Evolutionary conservation across 106 monocot species (phyloP), one percentile per base, ranked within the genome.

Genomic region (Dendrobium chrysotoxum): DNA sequence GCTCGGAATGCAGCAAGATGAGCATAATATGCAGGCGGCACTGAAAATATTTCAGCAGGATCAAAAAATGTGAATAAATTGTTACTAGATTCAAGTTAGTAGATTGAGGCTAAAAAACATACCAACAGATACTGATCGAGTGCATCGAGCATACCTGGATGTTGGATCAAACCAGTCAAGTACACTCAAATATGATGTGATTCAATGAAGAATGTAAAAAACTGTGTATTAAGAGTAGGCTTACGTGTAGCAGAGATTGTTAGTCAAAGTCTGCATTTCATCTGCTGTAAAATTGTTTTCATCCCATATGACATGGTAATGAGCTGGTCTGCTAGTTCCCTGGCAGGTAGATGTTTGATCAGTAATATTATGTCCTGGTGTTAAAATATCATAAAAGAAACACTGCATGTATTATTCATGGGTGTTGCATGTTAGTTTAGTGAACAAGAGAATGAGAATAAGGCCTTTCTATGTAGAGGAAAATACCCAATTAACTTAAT

Each of bases 191-290:
- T 15, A 15, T 5, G 61, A 3, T n/a, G 23, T 61, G 7, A 61
- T 61, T n/a, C 41, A 41, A 13, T n/a, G 28, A 18, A 45, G 5
- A 75, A 26, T 21, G 21, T n/a, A 16, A 74, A 77, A 53, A 40
- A n/a, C 0, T 50, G 50, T 15, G 50, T 46, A 76, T 39, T 23
- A 7, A 53, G 39, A 47, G 53, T 54, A 15, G 50, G 57, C 50
- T 80, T 93, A 95, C 93, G 95, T 95, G 79, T 95, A 95, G 72
- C 95, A 95, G 31, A 95, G 89, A 67, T 95, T 95, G 81, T 95
- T 91, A 25, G 95, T 95, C 67, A 95, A 75, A 28, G 93, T 89
- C 73, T 95, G 95, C 78, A 95, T 91, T 72, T 88, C 95, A 76
- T 95, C 95, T 25, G 91, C 95, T 12, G 80, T 83, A 81, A 95